Percentiles rank a stretch among this genome's conserved stretches.
Conservation (phyloP, 2,329 filamentous ascomycete species). For the Daldinia sp. region DNA sequence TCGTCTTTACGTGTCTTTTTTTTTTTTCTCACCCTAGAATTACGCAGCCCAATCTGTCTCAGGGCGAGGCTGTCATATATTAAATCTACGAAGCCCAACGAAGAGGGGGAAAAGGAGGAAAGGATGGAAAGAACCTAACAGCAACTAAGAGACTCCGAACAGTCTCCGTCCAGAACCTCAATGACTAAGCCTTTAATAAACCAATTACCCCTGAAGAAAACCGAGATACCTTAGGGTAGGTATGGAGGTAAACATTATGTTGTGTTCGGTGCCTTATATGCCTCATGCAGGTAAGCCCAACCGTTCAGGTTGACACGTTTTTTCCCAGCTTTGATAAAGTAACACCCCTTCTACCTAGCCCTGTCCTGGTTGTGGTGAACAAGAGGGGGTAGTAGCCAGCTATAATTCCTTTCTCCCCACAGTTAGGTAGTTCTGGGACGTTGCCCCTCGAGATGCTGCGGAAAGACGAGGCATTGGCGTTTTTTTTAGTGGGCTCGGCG, state of each 20-base stretch:
- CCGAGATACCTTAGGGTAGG: no score
- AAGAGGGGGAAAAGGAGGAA: neutral
- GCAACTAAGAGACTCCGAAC: neutral
- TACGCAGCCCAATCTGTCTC: neutral
- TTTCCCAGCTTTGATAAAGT: slow-evolving; percentile 25
- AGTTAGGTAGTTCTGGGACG: neutral
- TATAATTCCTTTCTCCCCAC: slow-evolving; percentile 8
- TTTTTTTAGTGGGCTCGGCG: neutral
- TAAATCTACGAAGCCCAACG: slow-evolving; percentile 15
- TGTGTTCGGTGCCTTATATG: slow-evolving; percentile 5
- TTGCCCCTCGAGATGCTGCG: slow-evolving; percentile 1
- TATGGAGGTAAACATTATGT: neutral
- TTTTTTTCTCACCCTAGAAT: no score
- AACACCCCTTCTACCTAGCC: slow-evolving; percentile 17
- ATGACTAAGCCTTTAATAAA: slow-evolving; percentile 17
- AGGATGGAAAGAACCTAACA: neutral
- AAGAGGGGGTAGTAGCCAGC: slow-evolving; percentile 8
- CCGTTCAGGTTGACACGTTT: slow-evolving; percentile 36
- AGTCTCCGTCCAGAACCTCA: neutral
- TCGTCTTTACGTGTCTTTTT: slow-evolving; percentile 3
- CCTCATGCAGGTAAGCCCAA: slow-evolving; percentile 40
- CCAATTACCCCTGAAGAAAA: slow-evolving; percentile 2
- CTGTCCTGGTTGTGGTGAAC: slow-evolving; percentile 17
- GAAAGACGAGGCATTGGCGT: slow-evolving; percentile 4
- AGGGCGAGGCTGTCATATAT: neutral